Evolutionary conservation across 2,329 filamentous ascomycete species (phyloP).

Genomic region (Amesomyces nigricolor): DNA sequence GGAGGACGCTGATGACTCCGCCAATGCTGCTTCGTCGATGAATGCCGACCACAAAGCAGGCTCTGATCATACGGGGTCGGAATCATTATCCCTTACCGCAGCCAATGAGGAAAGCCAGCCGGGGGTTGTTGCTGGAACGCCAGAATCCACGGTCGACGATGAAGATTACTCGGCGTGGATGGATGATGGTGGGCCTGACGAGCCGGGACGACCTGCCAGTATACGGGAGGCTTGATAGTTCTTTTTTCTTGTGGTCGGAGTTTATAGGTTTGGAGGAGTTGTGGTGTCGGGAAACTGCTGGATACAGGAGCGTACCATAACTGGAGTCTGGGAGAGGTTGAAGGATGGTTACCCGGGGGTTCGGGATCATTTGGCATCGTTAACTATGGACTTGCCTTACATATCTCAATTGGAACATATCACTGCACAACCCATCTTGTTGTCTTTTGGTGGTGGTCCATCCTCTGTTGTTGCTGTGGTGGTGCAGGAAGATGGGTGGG

Average conservation of each 20-base stretch:
- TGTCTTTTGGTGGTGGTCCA: neutral
- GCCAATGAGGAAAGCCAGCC: neutral
- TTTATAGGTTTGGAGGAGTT: neutral
- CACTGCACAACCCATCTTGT: neutral
- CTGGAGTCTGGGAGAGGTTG: neutral
- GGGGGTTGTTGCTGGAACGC: neutral
- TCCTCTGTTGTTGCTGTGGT: neutral
- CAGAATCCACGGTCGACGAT: constrained; percentile 12
- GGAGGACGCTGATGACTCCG: constrained; percentile 30
- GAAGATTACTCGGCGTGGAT: constrained; percentile 25
- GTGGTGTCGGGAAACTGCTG: neutral
- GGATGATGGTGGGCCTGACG: constrained; percentile 14
- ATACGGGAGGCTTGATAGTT: neutral
- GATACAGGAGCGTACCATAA: neutral
- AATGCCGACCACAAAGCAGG: neutral
- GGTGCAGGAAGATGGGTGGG: neutral
- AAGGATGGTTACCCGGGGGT: neutral
- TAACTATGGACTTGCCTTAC: neutral
- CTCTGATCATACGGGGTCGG: neutral
- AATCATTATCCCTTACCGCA: neutral
- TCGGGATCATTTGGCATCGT: neutral
- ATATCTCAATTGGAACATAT: neutral
- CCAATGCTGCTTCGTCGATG: neutral
- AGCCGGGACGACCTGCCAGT: neutral
- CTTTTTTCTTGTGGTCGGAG: neutral